These are phyloP conservation scores for Perilla frutescens DNA, from an alignment of 257 asterid species.

Conservation along the genomic window DNA sequence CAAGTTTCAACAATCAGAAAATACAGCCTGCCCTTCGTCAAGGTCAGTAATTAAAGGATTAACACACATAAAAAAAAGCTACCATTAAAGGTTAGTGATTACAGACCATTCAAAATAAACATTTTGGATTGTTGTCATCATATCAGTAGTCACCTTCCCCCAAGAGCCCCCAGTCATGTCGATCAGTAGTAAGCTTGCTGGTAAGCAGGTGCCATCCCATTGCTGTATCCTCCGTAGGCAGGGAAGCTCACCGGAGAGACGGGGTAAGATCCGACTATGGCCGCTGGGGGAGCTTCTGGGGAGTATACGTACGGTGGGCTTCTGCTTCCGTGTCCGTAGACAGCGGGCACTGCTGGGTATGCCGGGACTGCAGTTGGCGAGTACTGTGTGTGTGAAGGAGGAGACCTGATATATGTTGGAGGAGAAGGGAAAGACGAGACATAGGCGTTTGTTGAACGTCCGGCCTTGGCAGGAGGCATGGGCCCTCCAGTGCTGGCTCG, in stretches of 20 bases:
- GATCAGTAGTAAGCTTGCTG: conserved; percentile 96
- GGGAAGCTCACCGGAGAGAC: conserved; percentile 76
- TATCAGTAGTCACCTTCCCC: conserved; percentile 80
- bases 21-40: conserved; percentile 80
- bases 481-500: conserved; percentile 93
- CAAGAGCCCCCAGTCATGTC: conserved; percentile 53
- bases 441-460: conserved; percentile 96
- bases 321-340: conserved; percentile 60
- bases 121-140: conserved; percentile 57
- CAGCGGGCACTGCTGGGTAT: conserved; percentile 71
- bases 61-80: conserved; percentile 77
- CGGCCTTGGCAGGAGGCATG: conserved; percentile 99
- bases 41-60: conserved; percentile 74
- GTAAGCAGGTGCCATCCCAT: conserved; percentile 81
- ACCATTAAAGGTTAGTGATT: conserved; percentile 96
- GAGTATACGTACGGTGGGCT: conserved; percentile 87
- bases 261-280: conserved; percentile 62
- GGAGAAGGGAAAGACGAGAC: conserved; percentile 97
- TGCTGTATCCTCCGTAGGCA: conserved; percentile 79
- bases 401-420: conserved; percentile 78
- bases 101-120: conserved; percentile 73
- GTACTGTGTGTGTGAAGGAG: conserved; percentile 87
- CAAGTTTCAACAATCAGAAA: conserved; percentile 80
- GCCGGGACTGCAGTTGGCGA: conserved; percentile 67
- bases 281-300: conserved; percentile 73